Base-by-base conservation (phyloP, 164 flowering plant genomes). In the Taxillus chinensis region DNA sequence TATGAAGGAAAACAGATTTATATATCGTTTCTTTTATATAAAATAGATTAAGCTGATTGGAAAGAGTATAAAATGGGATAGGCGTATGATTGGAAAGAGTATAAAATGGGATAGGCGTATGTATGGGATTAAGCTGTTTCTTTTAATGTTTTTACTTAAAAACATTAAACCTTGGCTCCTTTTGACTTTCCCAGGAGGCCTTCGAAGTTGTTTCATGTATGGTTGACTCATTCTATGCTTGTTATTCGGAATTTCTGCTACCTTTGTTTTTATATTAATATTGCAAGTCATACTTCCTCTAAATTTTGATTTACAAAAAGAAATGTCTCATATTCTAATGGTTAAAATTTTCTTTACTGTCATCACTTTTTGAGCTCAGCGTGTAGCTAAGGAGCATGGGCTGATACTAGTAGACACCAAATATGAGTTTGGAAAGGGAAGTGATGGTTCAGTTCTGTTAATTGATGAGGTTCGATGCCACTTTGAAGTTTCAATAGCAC, bases 341-440 rank as follows among this genome's bases (percentile, higher is more conserved):
- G 52, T 52, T 3, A 15, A 43, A 41, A 17, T 16, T 10, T 53
- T 51, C 52, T 15, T 17, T 42, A 17, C 6, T 39, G 50, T 37
- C 2, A 45, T 51, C 53, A 37, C 55, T 62, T 62, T 62, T 55
- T 53, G 55, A 62, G 68, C 79, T 68, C 83, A 93, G 97, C 77
- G 60, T 55, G 83, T 86, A 17, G 96, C 96, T 63, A 62, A 67
- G 68, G 89, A 89, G 57, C 95, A 90, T 80, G 97, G 97, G 65
- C 70, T 93, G 68, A 73, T 90, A 60, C 69, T 93, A 68, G 99
- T 90, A 62, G 96, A 93, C 65, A 90, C 99, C 15, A 93, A 93
- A 72, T 93, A 93, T 76, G 99, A 93, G 71, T 89, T 93, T 76
- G 99, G 99, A 68, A 93, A 93, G 77, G 83, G 77, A 45, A 40